phyloP scores from a whole-genome alignment of 495 filamentous ascomycete species.

The Amniculicola lignicola region DNA sequence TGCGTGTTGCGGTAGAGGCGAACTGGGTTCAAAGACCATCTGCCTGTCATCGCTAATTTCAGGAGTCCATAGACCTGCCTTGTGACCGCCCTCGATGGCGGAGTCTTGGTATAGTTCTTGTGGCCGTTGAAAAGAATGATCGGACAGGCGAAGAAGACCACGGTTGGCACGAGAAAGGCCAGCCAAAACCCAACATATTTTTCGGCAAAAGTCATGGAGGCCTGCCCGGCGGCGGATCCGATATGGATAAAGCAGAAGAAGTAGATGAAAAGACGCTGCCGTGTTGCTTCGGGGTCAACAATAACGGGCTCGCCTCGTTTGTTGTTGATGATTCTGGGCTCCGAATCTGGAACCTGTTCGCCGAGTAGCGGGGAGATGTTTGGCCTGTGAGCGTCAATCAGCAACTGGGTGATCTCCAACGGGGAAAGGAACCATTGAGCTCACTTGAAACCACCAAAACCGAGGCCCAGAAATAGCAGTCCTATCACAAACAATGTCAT shows the following conservation, averaged over 20 bases:
- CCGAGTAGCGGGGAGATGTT: conserved; percentile 59
- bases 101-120: neutral
- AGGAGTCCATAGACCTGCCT: neutral
- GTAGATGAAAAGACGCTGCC: conserved; percentile 55
- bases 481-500: conserved; percentile 60
- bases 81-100: neutral
- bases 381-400: conserved; percentile 67
- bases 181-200: conserved; percentile 75
- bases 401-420: conserved; percentile 29
- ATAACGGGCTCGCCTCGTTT: conserved; percentile 51
- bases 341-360: conserved; percentile 50
- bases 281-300: conserved; percentile 62
- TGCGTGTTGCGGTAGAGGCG: conserved; percentile 13
- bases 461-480: conserved; percentile 59
- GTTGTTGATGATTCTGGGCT: conserved; percentile 22
- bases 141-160: conserved; percentile 3
- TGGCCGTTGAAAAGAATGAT: neutral
- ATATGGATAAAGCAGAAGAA: conserved; percentile 69
- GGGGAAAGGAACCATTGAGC: too few relatives aligned
- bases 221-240: conserved; percentile 53
- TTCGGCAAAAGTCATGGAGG: conserved; percentile 62
- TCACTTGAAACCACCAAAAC: conserved; percentile 60
- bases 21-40: conserved; percentile 11
- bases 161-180: conserved; percentile 43
- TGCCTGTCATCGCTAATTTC: neutral